A percentile compares a stretch with the other conserved stretches of the same genome.
These are phyloP conservation scores for Sugiyamaella floridensis DNA, from an alignment of 805 yeast species.

Conservation along the genomic window DNA sequence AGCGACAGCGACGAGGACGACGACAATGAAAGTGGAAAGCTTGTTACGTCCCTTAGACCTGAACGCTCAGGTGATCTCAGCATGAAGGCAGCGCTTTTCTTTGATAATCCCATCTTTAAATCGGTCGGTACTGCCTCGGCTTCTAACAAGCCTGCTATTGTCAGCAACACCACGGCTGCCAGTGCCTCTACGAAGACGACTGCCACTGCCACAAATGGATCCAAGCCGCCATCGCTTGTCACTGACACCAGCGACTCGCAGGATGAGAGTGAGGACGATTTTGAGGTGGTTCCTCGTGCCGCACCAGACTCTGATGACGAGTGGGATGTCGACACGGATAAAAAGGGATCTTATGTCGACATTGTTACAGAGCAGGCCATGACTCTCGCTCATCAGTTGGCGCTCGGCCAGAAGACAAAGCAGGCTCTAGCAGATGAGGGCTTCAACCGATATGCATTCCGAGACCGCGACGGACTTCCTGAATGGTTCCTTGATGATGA, in stretches of 20 bases:
- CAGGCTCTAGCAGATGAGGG: conserved; percentile 89
- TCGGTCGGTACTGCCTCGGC: conserved; percentile 12
- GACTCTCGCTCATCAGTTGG: conserved; percentile 96
- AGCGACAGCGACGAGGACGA: conserved; percentile 20
- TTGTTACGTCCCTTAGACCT: conserved; percentile 16
- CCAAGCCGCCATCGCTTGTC: conserved; percentile 7
- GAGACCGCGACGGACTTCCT: conserved; percentile 86
- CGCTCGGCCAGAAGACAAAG: conserved; percentile 77
- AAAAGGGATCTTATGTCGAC: conserved; percentile 47
- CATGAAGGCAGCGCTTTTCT: conserved; percentile 33
- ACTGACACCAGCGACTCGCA: conserved; percentile 16
- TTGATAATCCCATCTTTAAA: conserved; percentile 33
- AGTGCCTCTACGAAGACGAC: conserved; percentile 13
- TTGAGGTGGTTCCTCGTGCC: conserved; percentile 29
- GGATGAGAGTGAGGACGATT: conserved; percentile 24
- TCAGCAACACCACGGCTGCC: conserved; percentile 18
- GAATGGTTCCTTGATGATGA: conserved; percentile 98
- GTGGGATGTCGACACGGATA: conserved; percentile 27
- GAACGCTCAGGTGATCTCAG: conserved; percentile 25
- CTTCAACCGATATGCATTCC: conserved; percentile 82
- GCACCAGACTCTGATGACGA: conserved; percentile 31
- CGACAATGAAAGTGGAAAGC: conserved; percentile 15
- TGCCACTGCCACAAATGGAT: conserved; percentile 15
- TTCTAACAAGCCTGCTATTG: background rate
- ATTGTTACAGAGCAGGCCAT: conserved; percentile 91